Base-by-base conservation (phyloP, 176 grass and related monocot species). In the Hsuehochloa calcarea region DNA sequence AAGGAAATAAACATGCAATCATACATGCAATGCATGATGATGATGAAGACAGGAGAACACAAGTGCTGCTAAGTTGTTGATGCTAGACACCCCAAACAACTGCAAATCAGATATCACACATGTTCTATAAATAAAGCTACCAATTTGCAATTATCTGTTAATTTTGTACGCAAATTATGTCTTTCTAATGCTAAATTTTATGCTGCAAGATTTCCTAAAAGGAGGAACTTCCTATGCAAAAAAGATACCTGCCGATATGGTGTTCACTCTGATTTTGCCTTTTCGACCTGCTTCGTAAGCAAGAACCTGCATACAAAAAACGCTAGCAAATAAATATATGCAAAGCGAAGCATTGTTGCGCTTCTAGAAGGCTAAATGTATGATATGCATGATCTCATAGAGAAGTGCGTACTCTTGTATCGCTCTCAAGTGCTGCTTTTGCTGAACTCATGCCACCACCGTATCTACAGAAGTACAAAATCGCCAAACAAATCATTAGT, bases 361-460 rank as follows among this genome's bases (percentile, higher is more conserved):
- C 6, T n/a, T 22, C 6, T n/a, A 2, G 54, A 56, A 22, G 54
- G 54, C 2, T 56, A 56, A 22, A 56, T 77, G 52, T 10, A 85
- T 60, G 19, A 60, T 38, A 45, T 34, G 37, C 39, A 63, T 68
- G 2, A 85, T 29, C 1, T 43, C 60, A 69, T 2, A 77, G 51
- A 87, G 5, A 81, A 65, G 50, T 71, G 5, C 56, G 47, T 92
- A 97, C 94, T 84, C 70, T 90, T 50, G 94, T 97, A 88, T 97
- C 94, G 56, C 94, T 97, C 86, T 97, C 94, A 65, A 94, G 84
- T 49, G 94, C 92, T 85, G 94, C 92, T 85, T 97, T 94, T 34
- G 94, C 94, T 45, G 94, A 97, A 79, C 92, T 97, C 94, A 97
- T 94, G 52, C 92, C 94, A 61, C 92, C 95, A 41, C 92, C 95